Base-by-base conservation (phyloP, 106 monocot species). In the Dioscorea zingiberensis region DNA sequence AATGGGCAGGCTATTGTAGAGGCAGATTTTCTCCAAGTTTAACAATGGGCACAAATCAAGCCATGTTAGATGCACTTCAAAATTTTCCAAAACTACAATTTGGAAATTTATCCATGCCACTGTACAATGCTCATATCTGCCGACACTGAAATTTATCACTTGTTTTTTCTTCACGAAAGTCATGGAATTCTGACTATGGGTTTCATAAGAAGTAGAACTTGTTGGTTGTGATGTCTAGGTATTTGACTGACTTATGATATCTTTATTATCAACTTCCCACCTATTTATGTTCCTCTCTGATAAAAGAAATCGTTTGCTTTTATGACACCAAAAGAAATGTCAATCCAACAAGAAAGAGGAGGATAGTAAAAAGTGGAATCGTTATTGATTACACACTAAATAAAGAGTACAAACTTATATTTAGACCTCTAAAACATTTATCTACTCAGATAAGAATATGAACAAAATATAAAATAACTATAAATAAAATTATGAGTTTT, bases 51-150 rank as follows among this genome's bases (percentile, higher is more conserved):
- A 60, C 26, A 54, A 48, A 46, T 81, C 85, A 0, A 81, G 71
- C 85, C 85, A 81, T 57, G 29, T 65, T 27, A 78, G 7, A 69
- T 66, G 63, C 46, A 78, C 60, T 47, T 47, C 68, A 21, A 56
- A 53, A 0, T 66, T 21, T 55, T 69, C 81, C 11, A 30, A 23
- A 12, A 75, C 75, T 45, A 72, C 81, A 85, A 18, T 85, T 81
- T n/a, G 85, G 85, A 64, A 48, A 77, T 2, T 48, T 63, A 71
- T 77, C 81, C 47, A 81, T 55, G 32, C 81, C 85, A 68, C 78
- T 73, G 45, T 83, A 87, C 44, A 87, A 13, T 15, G 86, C 79
- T 82, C 86, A 87, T 25, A 87, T 73, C 62, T 85, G 84, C 8
- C 76, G 73, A 47, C 66, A 25, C 58, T 73, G 25, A 55, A 85